Evolutionary conservation across 305 asterid species (phyloP).

Genomic region (Euphrasia arctica): DNA sequence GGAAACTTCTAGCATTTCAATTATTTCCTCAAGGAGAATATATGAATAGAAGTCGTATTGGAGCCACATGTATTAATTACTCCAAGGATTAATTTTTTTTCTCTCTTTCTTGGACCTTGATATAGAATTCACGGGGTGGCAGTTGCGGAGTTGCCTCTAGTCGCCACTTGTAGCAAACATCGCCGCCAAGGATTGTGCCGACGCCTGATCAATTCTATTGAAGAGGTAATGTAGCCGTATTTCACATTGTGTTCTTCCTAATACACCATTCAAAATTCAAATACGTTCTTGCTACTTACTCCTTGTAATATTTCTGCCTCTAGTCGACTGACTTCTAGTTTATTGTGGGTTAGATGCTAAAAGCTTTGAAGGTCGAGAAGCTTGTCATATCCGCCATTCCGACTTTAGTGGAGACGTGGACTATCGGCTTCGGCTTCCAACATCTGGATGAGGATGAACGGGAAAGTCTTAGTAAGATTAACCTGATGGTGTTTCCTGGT

Average conservation of each 20-base stretch:
- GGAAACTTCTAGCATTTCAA: constrained; percentile 10
- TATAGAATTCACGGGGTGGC: constrained; percentile 82
- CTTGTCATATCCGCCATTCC: constrained; percentile 90
- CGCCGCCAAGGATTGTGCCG: constrained; percentile 98
- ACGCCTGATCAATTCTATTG: constrained; percentile 67
- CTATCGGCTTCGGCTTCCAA: constrained; percentile 74
- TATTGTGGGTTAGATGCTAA: constrained; percentile 61
- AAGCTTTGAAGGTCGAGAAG: constrained; percentile 66
- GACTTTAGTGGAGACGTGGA: constrained; percentile 81
- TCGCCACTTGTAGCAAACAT: constrained; percentile 88
- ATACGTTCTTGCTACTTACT: neutral
- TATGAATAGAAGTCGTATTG: neutral
- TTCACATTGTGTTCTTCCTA: constrained; percentile 12
- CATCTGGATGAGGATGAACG: constrained; percentile 70
- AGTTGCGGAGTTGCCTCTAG: constrained; percentile 94
- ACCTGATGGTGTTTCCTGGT: constrained; percentile 94
- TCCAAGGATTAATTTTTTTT: no score
- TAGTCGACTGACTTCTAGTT: constrained; percentile 18
- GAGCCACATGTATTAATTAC: neutral
- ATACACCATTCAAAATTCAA: constrained; percentile 5
- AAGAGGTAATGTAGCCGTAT: constrained; percentile 50
- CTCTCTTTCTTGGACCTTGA: constrained; percentile 25
- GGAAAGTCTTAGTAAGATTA: constrained; percentile 53
- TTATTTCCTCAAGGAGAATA: neutral
- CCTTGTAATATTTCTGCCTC: constrained; percentile 22